Conservation (phyloP, 768 basidiomycete genomes). For the Lanmaoa rubissima region DNA sequence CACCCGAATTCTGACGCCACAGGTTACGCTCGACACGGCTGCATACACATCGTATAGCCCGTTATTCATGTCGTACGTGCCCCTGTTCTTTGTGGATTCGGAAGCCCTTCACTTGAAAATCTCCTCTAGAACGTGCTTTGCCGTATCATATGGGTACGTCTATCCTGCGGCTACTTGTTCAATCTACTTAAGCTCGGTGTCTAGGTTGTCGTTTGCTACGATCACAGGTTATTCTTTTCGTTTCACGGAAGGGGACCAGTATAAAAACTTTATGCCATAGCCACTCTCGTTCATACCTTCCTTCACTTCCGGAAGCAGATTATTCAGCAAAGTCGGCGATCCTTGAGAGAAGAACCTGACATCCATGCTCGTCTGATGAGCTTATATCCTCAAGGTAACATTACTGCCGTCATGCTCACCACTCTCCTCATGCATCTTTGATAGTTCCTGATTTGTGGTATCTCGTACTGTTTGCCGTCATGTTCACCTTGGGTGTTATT, state of each 20-base stretch:
- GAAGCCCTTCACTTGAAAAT: slow-evolving; percentile 2
- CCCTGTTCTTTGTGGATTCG: not conserved
- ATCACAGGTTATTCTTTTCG: slow-evolving; percentile 53
- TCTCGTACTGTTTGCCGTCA: slow-evolving; percentile 58
- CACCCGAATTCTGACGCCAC: slow-evolving; percentile 49
- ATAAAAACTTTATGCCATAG: slow-evolving; percentile 8
- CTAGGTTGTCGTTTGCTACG: slow-evolving; percentile 75
- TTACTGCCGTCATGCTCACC: not conserved
- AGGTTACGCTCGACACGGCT: slow-evolving; percentile 51
- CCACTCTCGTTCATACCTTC: slow-evolving; percentile 33
- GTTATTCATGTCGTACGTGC: slow-evolving; percentile 49
- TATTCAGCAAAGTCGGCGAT: slow-evolving; percentile 63
- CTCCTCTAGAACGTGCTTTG: slow-evolving; percentile 21
- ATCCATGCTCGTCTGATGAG: slow-evolving; percentile 84
- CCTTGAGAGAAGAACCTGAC: slow-evolving; percentile 77
- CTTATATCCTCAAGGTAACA: slow-evolving; percentile 50
- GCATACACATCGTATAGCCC: slow-evolving; percentile 58
- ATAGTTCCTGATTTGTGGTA: slow-evolving; percentile 90
- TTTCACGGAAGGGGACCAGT: not conserved
- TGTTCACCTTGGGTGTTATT: slow-evolving; percentile 68
- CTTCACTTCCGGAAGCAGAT: slow-evolving; percentile 81
- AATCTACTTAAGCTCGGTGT: slow-evolving; percentile 42
- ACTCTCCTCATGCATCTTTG: not conserved
- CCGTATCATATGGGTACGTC: slow-evolving; percentile 32
- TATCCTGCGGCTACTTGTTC: not conserved